These are phyloP conservation scores for Candida lessepsii DNA, from an alignment of 805 yeast species.

Conservation along the genomic window DNA sequence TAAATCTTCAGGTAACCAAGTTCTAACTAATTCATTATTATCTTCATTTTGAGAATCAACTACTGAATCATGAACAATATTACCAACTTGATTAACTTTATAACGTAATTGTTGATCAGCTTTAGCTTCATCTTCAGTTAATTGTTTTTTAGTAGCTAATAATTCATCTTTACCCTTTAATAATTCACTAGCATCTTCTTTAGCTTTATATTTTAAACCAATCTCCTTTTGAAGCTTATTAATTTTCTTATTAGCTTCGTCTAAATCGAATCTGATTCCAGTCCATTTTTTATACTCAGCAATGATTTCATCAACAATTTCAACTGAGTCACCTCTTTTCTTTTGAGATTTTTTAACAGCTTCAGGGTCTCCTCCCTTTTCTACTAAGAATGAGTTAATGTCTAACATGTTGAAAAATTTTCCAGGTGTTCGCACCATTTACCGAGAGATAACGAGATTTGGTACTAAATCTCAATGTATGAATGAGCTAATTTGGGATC, in stretches of 20 bases:
- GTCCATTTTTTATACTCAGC: constrained; percentile 91
- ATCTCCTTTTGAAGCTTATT: constrained; percentile 91
- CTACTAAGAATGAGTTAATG: constrained; percentile 86
- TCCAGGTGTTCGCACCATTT: background rate
- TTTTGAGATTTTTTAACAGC: constrained; percentile 81
- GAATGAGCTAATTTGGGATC: constrained; percentile 40
- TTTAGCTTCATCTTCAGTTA: constrained; percentile 67
- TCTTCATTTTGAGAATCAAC: constrained; percentile 86
- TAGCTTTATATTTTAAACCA: constrained; percentile 88
- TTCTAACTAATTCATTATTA: constrained; percentile 81
- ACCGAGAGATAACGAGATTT: background rate
- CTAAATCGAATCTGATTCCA: constrained; percentile 75
- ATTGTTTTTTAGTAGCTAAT: constrained; percentile 64
- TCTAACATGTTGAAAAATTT: constrained; percentile 66
- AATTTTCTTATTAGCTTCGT: constrained; percentile 82
- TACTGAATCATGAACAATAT: constrained; percentile 90
- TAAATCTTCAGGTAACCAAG: constrained; percentile 81
- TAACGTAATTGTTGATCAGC: constrained; percentile 71
- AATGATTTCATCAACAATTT: constrained; percentile 93
- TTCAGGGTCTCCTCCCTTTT: constrained; percentile 96
- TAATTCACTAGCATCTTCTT: constrained; percentile 88
- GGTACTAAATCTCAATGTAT: constrained; percentile 23
- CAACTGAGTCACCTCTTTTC: constrained; percentile 94
- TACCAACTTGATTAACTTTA: constrained; percentile 90
- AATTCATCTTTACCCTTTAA: constrained; percentile 77